Base-by-base conservation (phyloP, 1,284 basidiomycete genomes). In the Boletellus deceptivus region DNA sequence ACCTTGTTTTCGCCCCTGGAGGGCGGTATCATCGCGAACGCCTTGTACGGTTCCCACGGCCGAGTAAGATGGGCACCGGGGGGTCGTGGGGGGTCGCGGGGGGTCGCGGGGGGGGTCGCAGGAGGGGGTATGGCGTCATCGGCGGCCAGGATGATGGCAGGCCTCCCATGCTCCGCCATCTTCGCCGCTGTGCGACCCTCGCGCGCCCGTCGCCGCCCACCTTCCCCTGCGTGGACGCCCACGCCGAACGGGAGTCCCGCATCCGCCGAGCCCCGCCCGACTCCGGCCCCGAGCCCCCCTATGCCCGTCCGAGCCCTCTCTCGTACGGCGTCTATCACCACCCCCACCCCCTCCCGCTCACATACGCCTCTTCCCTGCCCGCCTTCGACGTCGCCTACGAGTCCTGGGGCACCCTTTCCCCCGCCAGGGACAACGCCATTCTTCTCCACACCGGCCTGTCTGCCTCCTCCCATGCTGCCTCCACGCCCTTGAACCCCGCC, bases 391-490 rank as follows among this genome's bases (percentile, higher is more conserved):
- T 99, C 49, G 97, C 97, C 1, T 99, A 99, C 77, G 96, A 99
- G 73, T 94, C 96, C 0, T 99, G 97, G 97, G 96, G 96, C 2
- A 82, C 80, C 2, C 84, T 99, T 49, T 91, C 91, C 29, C 76
- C 84, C 0, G 67, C 75, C 8, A 81, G 78, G 38, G 88, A 92
- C 69, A 99, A 99, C 66, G 95, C 83, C 46, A 95, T 99, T 48
- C 83, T 99, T n/a, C 79, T 99, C 3, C 96, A 98, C 65, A 99
- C 96, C 0, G 96, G 96, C 22, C 79, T 99, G 3, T 94, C 91
- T 2, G 96, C 96, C 0, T 95, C 91, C 2, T 97, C 93, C 0
- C 96, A 99, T 72, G 96, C 97, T 1, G 94, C 94, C 0, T 89
- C 89, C 11, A 90, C 90, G 0, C 68, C 78, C 2, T 71, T 78